Evolutionary conservation across 257 asterid species (phyloP), one percentile per base, ranked within the genome.

Genomic region (Nicotiana sylvestris): DNA sequence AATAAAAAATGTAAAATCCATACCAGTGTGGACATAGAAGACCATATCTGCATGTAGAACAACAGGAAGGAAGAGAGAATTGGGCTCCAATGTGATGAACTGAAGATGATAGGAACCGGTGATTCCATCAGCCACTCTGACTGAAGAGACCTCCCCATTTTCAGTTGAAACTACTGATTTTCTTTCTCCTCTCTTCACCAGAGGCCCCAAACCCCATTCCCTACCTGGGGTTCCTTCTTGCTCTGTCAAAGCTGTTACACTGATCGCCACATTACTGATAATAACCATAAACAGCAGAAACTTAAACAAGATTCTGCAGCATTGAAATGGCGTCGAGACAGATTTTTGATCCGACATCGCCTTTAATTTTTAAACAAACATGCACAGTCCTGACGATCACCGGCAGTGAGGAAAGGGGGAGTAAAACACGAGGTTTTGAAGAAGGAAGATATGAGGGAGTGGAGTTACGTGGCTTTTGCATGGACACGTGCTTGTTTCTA

Each of bases 1-100:
- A 9, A 9, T 10, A 2, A 10, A 39, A 9, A 46, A 51, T 9
- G 9, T 18, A 11, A 58, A 51, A 29, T 29, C 4, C 16, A 10
- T 82, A 95, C 98, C 99, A 67, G 97, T 92, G 17, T 92, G 92
- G 82, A 96, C 98, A 88, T 92, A 96, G 90, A 96, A 96, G 18
- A 92, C 86, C 98, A 96, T 94, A 29, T 93, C 93, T 0, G 91
- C 87, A 80, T 96, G 97, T 4, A 94, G 84, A 78, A 94, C 57
- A 65, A 88, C 94, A 0, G 98, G 99, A 60, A 96, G 98, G 53
- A 96, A 89, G 66, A 94, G 78, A 4, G 98, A 88, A 61, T 92
- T 91, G 13, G 99, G 98, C 65, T 93, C 97, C 93, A 94, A 78
- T 5, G 97, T 94, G 88, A 96, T 88, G 93, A 90, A 92, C 53